Conservation (phyloP, 2,329 filamentous ascomycete species). For the Dryadomyces quercivorus region DNA sequence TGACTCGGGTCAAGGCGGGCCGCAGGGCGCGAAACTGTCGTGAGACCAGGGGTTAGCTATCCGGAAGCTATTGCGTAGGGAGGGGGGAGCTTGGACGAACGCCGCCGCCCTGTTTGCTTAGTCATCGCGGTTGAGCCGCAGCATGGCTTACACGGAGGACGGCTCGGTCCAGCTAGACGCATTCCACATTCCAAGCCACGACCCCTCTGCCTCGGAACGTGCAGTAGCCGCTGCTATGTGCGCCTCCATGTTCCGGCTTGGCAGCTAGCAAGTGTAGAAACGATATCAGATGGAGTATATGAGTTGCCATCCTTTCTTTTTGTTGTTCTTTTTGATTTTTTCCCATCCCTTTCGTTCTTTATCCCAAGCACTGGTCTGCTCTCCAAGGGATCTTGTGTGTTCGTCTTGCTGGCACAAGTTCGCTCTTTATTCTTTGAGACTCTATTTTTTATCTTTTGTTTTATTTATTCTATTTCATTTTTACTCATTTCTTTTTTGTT, state of each 20-base stretch:
- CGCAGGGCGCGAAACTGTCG: background rate
- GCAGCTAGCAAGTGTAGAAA: background rate
- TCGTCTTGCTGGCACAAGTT: background rate
- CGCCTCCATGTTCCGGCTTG: background rate
- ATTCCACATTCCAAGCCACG: background rate
- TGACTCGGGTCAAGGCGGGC: background rate
- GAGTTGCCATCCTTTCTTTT: background rate
- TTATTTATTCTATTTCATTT: no score
- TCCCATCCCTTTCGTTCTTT: constrained; percentile 4
- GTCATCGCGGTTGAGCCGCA: no score
- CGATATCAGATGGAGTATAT: background rate
- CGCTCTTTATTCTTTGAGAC: no score
- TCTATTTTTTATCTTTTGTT: no score
- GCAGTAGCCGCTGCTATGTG: background rate
- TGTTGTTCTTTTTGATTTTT: constrained; percentile 1
- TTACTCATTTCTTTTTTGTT: no score
- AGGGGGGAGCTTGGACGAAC: no score
- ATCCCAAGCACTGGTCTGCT: constrained; percentile 39
- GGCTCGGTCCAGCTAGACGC: no score
- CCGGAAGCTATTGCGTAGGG: no score
- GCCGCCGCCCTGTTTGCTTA: no score
- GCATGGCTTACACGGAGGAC: no score
- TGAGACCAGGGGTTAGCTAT: background rate
- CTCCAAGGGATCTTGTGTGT: constrained; percentile 21
- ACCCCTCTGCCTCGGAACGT: constrained; percentile 1